Evolutionary conservation across 2,329 filamentous ascomycete genomes (phyloP), one percentile per base, ranked within the genome.

Genomic region (Dactylellina leptospora): DNA sequence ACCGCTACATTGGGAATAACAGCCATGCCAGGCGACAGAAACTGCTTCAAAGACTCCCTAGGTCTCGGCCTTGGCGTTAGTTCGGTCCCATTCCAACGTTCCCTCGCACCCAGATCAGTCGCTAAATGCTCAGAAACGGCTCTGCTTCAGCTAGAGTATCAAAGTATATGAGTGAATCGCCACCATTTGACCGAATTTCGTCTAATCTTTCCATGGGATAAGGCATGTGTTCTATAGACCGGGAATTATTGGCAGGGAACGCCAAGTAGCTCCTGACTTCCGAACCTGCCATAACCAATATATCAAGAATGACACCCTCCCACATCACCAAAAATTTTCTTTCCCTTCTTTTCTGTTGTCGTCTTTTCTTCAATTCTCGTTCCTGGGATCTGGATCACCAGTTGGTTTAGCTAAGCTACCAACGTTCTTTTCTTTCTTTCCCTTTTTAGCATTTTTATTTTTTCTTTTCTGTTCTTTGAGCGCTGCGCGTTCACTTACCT

Each of bases 341-440:
- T 75, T 74, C 64, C 73, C 74, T 74, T 75, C 58, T 66, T 51
- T 44, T 76, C 64, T 75, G 77, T 76, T 75, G 75, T 74, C 61
- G 30, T 60, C 64, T 59, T 53, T 61, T 69, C 56, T 63, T 68
- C 44, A 47, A 48, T 42, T 53, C 38, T 54, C 42, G 51, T 54
- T 50, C 25, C 61, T 58, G 58, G 51, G 58, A 22, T 62, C 40
- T 56, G 61, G 62, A 70, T 63, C 42, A 53, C 53, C 56, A 44
- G 68, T 63, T 64, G 68, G 53, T 58, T 53, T 54, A 64, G 68
- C 38, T 71, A 56, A 64, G 68, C 38, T 71, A 56, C 51, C 62
- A 59, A 40, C 56, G 16, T 64, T 33, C 25, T 63, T 72, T 54
- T 58, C 44, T 47, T 59, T 54, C 33, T 50, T 58, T 51, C 47